phyloP scores from a whole-genome alignment of 140 eudicot species.

The Cichorium intybus region DNA sequence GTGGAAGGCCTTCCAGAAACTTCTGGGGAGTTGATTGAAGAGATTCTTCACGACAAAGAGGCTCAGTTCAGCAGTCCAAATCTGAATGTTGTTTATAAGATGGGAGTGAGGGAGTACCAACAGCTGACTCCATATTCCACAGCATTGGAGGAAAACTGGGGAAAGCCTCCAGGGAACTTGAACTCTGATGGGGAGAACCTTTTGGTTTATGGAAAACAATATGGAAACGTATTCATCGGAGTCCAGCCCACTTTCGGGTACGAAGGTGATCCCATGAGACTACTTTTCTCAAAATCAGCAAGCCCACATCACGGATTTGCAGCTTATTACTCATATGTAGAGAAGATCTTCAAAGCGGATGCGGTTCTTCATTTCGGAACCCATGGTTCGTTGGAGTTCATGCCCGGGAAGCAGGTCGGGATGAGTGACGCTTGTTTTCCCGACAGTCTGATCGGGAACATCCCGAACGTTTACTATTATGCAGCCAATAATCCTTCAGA shows the following conservation, averaged over 20 bases:
- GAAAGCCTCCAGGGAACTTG: constrained; percentile 94
- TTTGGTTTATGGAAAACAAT: constrained; percentile 86
- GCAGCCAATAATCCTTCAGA: constrained; percentile 99
- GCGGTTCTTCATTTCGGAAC: constrained; percentile 97
- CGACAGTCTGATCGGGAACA: constrained; percentile 93
- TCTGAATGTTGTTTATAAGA: constrained; percentile 83
- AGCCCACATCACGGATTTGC: constrained; percentile 99
- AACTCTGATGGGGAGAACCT: constrained; percentile 98
- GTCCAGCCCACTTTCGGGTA: constrained; percentile 98
- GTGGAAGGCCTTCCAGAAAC: constrained; percentile 87
- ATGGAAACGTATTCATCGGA: constrained; percentile 91
- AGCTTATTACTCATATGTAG: constrained; percentile 92
- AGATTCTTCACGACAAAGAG: constrained; percentile 89
- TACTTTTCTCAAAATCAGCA: constrained; percentile 96
- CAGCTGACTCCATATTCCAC: constrained; percentile 75
- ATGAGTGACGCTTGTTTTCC: constrained; percentile 97
- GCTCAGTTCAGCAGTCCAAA: constrained; percentile 98
- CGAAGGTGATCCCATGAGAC: constrained; percentile 98
- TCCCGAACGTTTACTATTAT: constrained; percentile 89
- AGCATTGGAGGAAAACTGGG: constrained; percentile 97
- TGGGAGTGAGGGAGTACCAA: constrained; percentile 92
- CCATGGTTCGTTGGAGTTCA: constrained; percentile 96
- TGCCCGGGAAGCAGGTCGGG: constrained; percentile 99
- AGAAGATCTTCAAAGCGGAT: constrained; percentile 91
- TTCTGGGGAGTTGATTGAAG: constrained; percentile 83